Conservation (phyloP, 1,284 basidiomycete species). For the Puccinia triticina region DNA sequence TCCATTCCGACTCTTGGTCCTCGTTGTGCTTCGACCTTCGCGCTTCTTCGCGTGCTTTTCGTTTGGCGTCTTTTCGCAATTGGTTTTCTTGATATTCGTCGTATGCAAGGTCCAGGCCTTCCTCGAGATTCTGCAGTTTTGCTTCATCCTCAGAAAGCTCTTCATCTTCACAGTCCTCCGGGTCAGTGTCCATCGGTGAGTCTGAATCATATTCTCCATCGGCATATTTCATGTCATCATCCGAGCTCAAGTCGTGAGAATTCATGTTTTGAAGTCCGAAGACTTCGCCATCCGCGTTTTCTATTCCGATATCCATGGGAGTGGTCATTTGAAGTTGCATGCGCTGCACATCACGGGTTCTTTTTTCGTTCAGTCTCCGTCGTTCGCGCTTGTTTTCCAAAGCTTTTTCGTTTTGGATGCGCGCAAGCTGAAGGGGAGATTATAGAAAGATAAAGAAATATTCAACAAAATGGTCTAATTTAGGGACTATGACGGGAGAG, state of each 20-base stretch:
- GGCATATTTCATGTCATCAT: constrained; percentile 64
- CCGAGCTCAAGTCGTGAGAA: constrained; percentile 77
- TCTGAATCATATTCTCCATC: constrained; percentile 59
- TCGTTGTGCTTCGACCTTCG: constrained; percentile 69
- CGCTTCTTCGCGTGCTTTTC: constrained; percentile 76
- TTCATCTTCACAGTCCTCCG: constrained; percentile 60
- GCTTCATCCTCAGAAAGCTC: constrained; percentile 63
- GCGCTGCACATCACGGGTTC: constrained; percentile 82
- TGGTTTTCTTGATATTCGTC: constrained; percentile 80
- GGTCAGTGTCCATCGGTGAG: constrained; percentile 65
- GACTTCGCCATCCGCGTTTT: constrained; percentile 72
- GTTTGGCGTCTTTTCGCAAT: constrained; percentile 85
- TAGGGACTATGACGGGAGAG: constrained; percentile 13
- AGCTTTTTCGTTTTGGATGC: constrained; percentile 76
- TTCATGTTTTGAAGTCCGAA: constrained; percentile 69
- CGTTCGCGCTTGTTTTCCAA: constrained; percentile 74
- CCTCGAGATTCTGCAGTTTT: constrained; percentile 68
- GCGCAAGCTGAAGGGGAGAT: constrained; percentile 70
- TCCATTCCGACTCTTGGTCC: constrained; percentile 71
- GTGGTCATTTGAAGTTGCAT: constrained; percentile 98
- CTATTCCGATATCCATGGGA: constrained; percentile 90
- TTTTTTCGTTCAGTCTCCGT: constrained; percentile 84
- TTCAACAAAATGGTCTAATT: constrained; percentile 19
- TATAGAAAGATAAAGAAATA: neutral
- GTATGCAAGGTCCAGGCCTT: constrained; percentile 84